phyloP scores from a whole-genome alignment of 1,139 yeast species.

The Diutina neorugosa region DNA sequence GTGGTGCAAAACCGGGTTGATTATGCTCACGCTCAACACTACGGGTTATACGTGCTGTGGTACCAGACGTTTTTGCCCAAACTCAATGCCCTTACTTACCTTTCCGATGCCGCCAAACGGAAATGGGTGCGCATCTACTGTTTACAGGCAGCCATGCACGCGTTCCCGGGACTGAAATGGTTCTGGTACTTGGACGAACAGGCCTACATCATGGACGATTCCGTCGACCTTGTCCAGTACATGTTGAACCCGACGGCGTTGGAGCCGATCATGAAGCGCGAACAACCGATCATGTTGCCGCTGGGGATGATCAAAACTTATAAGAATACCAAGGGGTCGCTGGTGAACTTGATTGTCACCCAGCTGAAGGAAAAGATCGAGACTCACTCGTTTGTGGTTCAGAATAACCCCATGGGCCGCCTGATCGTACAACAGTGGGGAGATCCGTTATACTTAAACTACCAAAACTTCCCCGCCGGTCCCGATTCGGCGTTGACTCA shows the following conservation, averaged over 20 bases:
- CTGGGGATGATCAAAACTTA: constrained; percentile 62
- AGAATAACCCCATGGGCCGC: constrained; percentile 51
- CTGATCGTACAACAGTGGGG: constrained; percentile 67
- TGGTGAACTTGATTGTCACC: constrained; percentile 48
- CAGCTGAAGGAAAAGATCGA: constrained; percentile 53
- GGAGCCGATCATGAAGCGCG: constrained; percentile 46
- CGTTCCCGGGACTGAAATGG: constrained; percentile 75
- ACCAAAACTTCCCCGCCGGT: constrained; percentile 46
- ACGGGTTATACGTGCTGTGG: constrained; percentile 77
- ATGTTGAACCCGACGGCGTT: constrained; percentile 45
- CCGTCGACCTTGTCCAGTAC: constrained; percentile 43
- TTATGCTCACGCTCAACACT: constrained; percentile 63
- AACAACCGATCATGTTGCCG: constrained; percentile 59
- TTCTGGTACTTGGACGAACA: constrained; percentile 79
- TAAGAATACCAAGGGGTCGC: constrained; percentile 40
- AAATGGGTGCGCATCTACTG: constrained; percentile 52
- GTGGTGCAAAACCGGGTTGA: constrained; percentile 73
- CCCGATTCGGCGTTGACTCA: constrained; percentile 68
- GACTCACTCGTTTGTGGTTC: constrained; percentile 55
- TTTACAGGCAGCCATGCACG: constrained; percentile 73
- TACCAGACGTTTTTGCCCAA: constrained; percentile 64
- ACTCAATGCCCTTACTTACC: constrained; percentile 29
- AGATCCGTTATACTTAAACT: constrained; percentile 56
- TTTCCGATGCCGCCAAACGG: constrained; percentile 21
- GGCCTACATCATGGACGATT: constrained; percentile 55